Evolutionary conservation across 75 land plant species (phyloP), one percentile per base, ranked within the genome.

Genomic region (Pseudotsuga menziesii): DNA sequence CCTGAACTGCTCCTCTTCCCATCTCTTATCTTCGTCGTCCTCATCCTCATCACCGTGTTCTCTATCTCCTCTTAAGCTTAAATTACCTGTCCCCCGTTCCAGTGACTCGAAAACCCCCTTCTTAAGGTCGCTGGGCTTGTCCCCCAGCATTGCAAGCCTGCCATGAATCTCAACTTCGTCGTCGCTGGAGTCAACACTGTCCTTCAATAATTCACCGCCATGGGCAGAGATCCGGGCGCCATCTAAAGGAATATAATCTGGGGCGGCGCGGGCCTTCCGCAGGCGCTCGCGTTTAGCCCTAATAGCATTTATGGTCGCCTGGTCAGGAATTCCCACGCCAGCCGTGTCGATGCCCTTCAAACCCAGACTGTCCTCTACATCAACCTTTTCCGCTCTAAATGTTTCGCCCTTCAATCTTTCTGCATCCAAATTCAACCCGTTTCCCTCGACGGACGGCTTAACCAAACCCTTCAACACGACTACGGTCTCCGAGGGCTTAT

Each of bases 1-100:
- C 70, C 93, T 83, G 14, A 97, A 82, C 85, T 97, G 98, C 85
- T 94, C 98, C 69, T 97, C 99, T 57, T 97, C 99, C 99, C 98
- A 97, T 25, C 77, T 87, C 79, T 82, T 87, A 52, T 97, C 98
- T 75, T 94, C 99, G 26, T 94, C 99, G 15, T 89, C 99, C 39
- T 94, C 94, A 44, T 90, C 91, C 12, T 92, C 89, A 20, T 88
- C 90, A 23, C 78, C 82, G 27, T 57, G 48, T 60, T 25, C 1
- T 56, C 52, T 7, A 25, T 15, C 32, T 29, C 48, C 69, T 29
- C 74, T 13, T 64, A 16, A 25, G 52, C 44, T 78, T 9, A 73
- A 32, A 22, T 36, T 12, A 59, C 48, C 32, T 15, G 16, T 26
- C 79, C 56, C 78, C 16, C 77, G 89, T 25, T 86, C 82, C 25